These are phyloP conservation scores for Knoxia roxburghii DNA, from an alignment of 257 asterid genomes.

Conservation along the genomic window DNA sequence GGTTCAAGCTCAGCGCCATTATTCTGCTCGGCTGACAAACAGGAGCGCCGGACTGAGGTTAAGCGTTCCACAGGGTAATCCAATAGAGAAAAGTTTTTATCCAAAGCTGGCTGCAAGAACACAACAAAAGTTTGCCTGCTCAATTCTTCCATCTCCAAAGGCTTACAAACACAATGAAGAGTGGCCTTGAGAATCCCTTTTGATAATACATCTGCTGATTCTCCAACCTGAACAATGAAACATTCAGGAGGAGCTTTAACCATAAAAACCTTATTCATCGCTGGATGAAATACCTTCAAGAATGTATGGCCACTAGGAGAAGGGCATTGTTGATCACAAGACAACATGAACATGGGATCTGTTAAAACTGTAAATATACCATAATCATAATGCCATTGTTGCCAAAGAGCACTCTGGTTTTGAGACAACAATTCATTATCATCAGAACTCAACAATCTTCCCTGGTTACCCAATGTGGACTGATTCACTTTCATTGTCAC, in stretches of 20 bases:
- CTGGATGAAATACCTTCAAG: slow-evolving; percentile 67
- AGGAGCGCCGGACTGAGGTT: slow-evolving; percentile 16
- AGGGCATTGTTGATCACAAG: slow-evolving; percentile 38
- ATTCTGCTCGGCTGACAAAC: slow-evolving; percentile 14
- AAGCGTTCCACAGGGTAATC: slow-evolving; percentile 45
- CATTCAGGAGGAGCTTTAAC: slow-evolving; percentile 56
- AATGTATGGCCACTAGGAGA: slow-evolving; percentile 58
- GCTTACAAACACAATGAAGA: slow-evolving; percentile 71
- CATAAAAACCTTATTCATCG: slow-evolving; percentile 33
- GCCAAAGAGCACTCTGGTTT: slow-evolving; percentile 51
- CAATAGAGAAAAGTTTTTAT: slow-evolving; percentile 49
- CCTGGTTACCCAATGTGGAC: background rate
- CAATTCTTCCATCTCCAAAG: slow-evolving; percentile 37
- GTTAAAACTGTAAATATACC: slow-evolving; percentile 77
- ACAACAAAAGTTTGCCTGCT: slow-evolving; percentile 87
- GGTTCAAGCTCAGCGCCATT: slow-evolving; percentile 12
- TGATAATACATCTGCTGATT: slow-evolving; percentile 71
- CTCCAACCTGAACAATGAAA: slow-evolving; percentile 87
- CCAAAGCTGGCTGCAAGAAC: slow-evolving; percentile 88
- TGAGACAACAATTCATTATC: background rate
- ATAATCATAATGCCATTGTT: slow-evolving; percentile 96
- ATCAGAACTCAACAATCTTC: background rate
- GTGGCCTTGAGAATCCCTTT: slow-evolving; percentile 82
- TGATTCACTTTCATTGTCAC: slow-evolving; percentile 11
- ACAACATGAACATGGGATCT: slow-evolving; percentile 54